Evolutionary conservation across 1,284 basidiomycete species (phyloP), one percentile per base, ranked within the genome.

Genomic region (Somion occarium): DNA sequence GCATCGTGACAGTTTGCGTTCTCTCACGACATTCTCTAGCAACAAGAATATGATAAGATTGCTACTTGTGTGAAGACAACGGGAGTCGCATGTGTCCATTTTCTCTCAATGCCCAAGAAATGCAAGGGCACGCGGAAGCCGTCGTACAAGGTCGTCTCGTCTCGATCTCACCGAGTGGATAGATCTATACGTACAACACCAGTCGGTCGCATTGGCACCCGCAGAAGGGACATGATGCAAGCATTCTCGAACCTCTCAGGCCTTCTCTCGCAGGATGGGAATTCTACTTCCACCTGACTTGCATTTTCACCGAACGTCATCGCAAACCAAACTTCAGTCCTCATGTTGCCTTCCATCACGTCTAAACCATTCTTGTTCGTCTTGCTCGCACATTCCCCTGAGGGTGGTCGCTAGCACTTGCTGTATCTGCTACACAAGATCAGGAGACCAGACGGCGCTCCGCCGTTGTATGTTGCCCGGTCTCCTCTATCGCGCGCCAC

Each of bases 361-460:
- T 27, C 30, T 44, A 38, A 43, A 20, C 38, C 46, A 47, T 51
- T 12, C 53, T 50, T 26, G 2, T 48, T 48, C 50, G 13, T 5
- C 34, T 37, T 7, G 5, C 37, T 52, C 49, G 30, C 30, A 34
- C 7, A 7, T 34, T n/a, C n/a, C 54, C 38, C 56, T 38, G 41
- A 15, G 30, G 7, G 15, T 34, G 15, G 41, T 48, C 48, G 46
- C 43, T 39, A 48, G 50, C 49, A 50, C 22, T 27, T 30, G 27
- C 49, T 34, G 7, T 7, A 48, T 53, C 53, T 46, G 42, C 9
- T n/a, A 13, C 7, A 5, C 5, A 19, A 5, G 52, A 56, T 62
- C 61, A 62, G 47, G 56, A 49, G 61, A 59, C 61, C 56, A 38
- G 52, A 7, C 56, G 56, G 60, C 60, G 60, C 61, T 59, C 60